Conservation (phyloP, 2,329 filamentous ascomycete genomes). For the Aspergillus sp. region DNA sequence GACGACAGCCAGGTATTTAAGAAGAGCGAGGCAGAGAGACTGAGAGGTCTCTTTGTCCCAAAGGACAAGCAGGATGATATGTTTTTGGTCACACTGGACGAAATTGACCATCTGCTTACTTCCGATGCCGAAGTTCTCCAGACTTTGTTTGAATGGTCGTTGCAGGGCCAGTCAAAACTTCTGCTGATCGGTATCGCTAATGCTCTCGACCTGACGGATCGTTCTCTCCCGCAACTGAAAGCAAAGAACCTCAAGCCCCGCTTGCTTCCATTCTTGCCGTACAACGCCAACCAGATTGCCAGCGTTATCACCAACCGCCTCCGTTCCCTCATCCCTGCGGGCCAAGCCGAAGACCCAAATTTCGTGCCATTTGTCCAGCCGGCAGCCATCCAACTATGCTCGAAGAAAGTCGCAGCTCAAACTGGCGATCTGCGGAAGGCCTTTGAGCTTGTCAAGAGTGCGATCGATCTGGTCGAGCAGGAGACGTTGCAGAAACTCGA, state of each 20-base stretch:
- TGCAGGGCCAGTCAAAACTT: slow-evolving; percentile 75
- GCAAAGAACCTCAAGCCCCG: slow-evolving; percentile 86
- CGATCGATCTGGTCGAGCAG: slow-evolving; percentile 82
- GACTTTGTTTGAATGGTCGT: slow-evolving; percentile 93
- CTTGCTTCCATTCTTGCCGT: slow-evolving; percentile 87
- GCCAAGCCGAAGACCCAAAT: slow-evolving; percentile 44
- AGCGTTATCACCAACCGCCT: slow-evolving; percentile 82
- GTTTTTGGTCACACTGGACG: slow-evolving; percentile 85
- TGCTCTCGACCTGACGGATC: slow-evolving; percentile 89
- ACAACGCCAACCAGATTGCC: slow-evolving; percentile 83
- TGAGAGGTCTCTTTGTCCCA: slow-evolving; percentile 70
- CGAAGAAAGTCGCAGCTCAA: slow-evolving; percentile 90
- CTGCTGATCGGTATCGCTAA: slow-evolving; percentile 92
- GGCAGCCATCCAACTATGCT: slow-evolving; percentile 87
- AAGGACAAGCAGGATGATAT: slow-evolving; percentile 54
- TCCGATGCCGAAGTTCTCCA: slow-evolving; percentile 87
- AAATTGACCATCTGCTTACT: slow-evolving; percentile 90
- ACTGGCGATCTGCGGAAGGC: slow-evolving; percentile 93
- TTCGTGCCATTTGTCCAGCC: slow-evolving; percentile 89
- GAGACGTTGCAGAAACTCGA: slow-evolving; percentile 75
- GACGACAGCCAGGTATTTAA: slow-evolving; percentile 61
- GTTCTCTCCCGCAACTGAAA: slow-evolving; percentile 90
- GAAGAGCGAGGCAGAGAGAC: slow-evolving; percentile 62
- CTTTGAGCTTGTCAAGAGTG: slow-evolving; percentile 87
- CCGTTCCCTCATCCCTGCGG: slow-evolving; percentile 63